These are phyloP conservation scores for Phytomonas sp. DNA, from an alignment of 208 protist genomes.

Conservation along the genomic window DNA sequence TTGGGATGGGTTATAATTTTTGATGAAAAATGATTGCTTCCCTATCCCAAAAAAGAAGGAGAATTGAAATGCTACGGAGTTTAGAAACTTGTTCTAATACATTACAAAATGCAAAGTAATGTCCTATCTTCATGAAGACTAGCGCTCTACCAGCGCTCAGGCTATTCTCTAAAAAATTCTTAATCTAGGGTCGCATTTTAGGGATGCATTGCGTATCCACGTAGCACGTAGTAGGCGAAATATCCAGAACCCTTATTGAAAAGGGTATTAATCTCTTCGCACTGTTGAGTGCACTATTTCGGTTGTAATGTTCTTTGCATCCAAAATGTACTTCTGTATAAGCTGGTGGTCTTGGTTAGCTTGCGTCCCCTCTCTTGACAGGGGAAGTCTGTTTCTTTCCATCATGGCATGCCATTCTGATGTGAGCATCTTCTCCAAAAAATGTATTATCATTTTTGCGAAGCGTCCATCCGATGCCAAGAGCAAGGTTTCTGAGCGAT, in stretches of 20 bases:
- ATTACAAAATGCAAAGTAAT: too few species aligned
- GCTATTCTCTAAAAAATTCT: too few species aligned
- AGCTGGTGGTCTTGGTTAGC: background rate
- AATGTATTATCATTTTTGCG: background rate
- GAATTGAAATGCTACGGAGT: too few species aligned
- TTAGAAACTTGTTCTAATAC: too few species aligned
- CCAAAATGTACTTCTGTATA: background rate
- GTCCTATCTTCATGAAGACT: too few species aligned
- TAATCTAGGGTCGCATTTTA: too few species aligned
- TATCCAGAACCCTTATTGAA: background rate
- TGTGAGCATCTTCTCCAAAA: background rate
- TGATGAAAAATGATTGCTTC: too few species aligned
- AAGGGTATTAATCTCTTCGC: background rate
- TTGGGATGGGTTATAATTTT: too few species aligned
- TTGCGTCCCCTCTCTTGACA: background rate
- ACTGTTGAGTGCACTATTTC: background rate
- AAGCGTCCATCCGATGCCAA: background rate
- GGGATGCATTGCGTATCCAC: background rate
- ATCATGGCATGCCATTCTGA: background rate
- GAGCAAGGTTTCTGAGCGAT: background rate
- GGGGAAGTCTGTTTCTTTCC: background rate
- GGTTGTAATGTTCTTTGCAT: background rate
- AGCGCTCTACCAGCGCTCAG: too few species aligned
- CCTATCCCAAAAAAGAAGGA: too few species aligned
- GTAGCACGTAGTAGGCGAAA: background rate